Conservation (phyloP, 345 rosid genomes). For the Hypericum androsaemum region DNA sequence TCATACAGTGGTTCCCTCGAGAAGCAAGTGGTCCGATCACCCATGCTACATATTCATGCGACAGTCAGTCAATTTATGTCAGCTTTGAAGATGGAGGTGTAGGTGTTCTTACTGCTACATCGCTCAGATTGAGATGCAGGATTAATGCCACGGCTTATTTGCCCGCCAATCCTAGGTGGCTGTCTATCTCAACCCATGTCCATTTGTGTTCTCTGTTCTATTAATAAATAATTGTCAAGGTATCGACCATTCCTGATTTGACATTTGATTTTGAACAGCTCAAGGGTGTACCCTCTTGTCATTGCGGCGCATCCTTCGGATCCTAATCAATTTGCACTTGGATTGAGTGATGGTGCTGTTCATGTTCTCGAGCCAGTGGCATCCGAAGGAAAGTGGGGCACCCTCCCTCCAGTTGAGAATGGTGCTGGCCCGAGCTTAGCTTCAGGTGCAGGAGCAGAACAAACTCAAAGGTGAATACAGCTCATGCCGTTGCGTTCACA, state of each 20-base stretch:
- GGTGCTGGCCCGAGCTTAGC: constrained; percentile 5
- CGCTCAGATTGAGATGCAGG: constrained; percentile 34
- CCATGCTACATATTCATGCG: constrained; percentile 49
- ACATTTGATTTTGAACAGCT: background rate
- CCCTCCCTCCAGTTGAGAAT: constrained; percentile 7
- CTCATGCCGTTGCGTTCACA: background rate
- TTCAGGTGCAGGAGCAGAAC: constrained; percentile 1
- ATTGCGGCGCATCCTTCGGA: constrained; percentile 1
- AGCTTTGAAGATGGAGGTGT: constrained; percentile 44
- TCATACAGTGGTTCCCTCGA: constrained; percentile 49
- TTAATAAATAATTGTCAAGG: too few relatives aligned
- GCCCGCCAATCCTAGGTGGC: constrained; percentile 7
- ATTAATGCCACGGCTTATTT: constrained; percentile 36
- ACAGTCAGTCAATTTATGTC: constrained; percentile 49
- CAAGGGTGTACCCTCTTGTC: constrained; percentile 5
- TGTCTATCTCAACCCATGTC: background rate
- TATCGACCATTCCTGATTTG: background rate
- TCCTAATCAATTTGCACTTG: constrained; percentile 3
- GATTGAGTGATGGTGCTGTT: constrained; percentile 4
- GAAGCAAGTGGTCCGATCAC: constrained; percentile 42
- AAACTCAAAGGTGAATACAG: background rate
- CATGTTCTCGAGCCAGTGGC: constrained; percentile 5
- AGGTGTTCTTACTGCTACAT: constrained; percentile 40
- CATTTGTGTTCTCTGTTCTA: background rate
- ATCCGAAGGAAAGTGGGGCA: constrained; percentile 9